phyloP scores from a whole-genome alignment of 1,284 basidiomycete species.

The Agaricales sp. region DNA sequence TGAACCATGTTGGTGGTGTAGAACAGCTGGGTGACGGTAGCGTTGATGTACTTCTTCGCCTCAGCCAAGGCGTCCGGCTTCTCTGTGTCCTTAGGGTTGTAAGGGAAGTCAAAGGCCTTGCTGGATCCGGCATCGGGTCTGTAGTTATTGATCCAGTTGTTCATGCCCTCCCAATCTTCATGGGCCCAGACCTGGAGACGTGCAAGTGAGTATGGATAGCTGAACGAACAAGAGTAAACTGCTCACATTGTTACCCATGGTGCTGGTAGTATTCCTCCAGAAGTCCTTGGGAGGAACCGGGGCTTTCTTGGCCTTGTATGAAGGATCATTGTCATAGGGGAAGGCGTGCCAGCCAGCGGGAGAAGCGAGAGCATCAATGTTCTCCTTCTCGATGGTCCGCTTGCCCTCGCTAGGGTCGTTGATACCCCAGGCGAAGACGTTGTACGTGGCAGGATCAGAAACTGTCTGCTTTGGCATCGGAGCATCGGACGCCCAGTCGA shows the following conservation, averaged over 20 bases:
- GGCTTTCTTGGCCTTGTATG: slow-evolving; percentile 16
- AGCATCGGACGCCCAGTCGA: slow-evolving; percentile 76
- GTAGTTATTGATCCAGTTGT: slow-evolving; percentile 67
- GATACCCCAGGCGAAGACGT: slow-evolving; percentile 64
- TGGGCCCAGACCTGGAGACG: slow-evolving; percentile 57
- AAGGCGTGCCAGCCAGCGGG: slow-evolving; percentile 85
- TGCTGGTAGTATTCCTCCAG: slow-evolving; percentile 66
- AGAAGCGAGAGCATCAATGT: slow-evolving; percentile 64
- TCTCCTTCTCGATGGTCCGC: slow-evolving; percentile 47
- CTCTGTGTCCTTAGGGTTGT: slow-evolving; percentile 44
- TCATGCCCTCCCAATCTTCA: slow-evolving; percentile 83
- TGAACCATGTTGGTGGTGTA: slow-evolving; percentile 85
- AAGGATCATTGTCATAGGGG: slow-evolving; percentile 49
- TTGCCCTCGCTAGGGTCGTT: slow-evolving; percentile 65
- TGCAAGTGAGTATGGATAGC: slow-evolving; percentile 5
- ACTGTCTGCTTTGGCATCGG: slow-evolving; percentile 32
- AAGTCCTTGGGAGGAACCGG: slow-evolving; percentile 18
- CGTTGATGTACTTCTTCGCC: slow-evolving; percentile 77
- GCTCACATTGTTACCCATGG: slow-evolving; percentile 82
- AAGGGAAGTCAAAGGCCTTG: slow-evolving; percentile 63
- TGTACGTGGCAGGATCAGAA: slow-evolving; percentile 41
- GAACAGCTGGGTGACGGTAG: slow-evolving; percentile 84
- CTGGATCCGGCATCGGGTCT: slow-evolving; percentile 59
- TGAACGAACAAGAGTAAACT: not conserved
- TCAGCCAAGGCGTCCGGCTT: slow-evolving; percentile 43